Percentiles rank a stretch among this genome's conserved stretches.
Conservation (phyloP, 768 basidiomycete genomes). For the Rhodotorula taiwanensis region DNA sequence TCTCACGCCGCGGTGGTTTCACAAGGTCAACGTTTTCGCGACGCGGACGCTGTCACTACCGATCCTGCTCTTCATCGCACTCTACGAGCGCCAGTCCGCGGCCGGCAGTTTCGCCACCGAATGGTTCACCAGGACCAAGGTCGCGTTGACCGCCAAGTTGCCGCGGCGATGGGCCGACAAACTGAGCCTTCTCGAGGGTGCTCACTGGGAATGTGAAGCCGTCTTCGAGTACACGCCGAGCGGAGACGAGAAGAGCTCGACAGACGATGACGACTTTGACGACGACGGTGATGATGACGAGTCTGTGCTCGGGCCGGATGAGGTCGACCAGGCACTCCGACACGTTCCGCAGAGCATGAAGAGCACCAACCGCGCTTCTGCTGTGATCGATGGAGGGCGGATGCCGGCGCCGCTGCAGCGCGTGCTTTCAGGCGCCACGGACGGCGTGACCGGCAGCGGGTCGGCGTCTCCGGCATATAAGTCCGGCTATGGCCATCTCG, state of each 20-base stretch:
- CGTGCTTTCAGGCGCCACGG: not conserved
- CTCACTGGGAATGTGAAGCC: conserved; percentile 38
- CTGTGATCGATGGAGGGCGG: conserved; percentile 3
- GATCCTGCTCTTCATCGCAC: conserved; percentile 35
- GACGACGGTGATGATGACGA: not conserved
- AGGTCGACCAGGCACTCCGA: conserved; percentile 13
- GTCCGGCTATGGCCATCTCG: not conserved
- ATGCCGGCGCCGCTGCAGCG: not conserved
- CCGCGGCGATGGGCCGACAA: conserved; percentile 25
- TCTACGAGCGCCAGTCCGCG: conserved; percentile 31
- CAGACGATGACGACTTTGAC: conserved; percentile 17
- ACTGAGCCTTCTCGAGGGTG: conserved; percentile 32
- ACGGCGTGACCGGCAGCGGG: not conserved
- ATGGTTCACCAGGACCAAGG: not conserved
- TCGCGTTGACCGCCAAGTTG: conserved; percentile 7
- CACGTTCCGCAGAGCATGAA: not conserved
- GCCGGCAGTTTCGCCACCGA: conserved; percentile 2
- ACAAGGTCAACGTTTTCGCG: conserved; percentile 53
- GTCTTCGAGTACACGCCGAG: conserved; percentile 31
- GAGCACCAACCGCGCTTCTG: conserved; percentile 3
- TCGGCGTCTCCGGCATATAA: too few relatives aligned
- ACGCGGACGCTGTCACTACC: conserved; percentile 34
- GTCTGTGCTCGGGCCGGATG: conserved; percentile 5
- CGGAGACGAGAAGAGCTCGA: conserved; percentile 30
- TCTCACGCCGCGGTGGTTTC: conserved; percentile 92